Conservation (phyloP, 441 rosid species). For the Pelargonium australe region DNA sequence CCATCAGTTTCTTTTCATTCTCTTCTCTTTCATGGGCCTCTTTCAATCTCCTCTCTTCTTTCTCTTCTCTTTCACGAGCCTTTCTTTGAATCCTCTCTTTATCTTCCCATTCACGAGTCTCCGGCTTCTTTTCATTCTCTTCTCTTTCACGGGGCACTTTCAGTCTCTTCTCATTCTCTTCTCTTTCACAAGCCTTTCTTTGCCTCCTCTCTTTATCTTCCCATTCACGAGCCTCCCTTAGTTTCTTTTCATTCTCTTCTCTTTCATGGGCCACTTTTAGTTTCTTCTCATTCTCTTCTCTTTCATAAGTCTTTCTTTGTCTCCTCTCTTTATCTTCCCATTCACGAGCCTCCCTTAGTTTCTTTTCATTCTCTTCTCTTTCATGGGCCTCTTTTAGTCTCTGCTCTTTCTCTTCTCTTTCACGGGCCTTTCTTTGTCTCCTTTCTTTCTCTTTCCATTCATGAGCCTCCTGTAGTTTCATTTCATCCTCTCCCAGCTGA, state of each 20-base stretch:
- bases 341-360: conserved; percentile 34
- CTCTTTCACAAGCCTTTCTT: conserved; percentile 28
- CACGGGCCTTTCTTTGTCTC: conserved; percentile 29
- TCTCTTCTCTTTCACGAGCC: conserved; percentile 20
- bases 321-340: conserved; percentile 36
- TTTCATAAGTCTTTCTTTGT: conserved; percentile 30
- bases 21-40: neutral
- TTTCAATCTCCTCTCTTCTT: conserved; percentile 27
- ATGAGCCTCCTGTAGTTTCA: conserved; percentile 25
- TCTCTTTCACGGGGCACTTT: conserved; percentile 11
- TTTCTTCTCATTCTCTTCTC: conserved; percentile 22
- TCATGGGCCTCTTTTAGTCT: conserved; percentile 29
- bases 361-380: conserved; percentile 35
- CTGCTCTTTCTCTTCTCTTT: conserved; percentile 31
- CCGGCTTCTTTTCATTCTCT: conserved; percentile 24
- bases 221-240: conserved; percentile 35
- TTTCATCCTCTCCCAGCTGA: conserved; percentile 33
- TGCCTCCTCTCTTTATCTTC: conserved; percentile 36
- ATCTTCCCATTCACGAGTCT: too few species aligned
- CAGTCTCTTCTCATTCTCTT: conserved; percentile 31
- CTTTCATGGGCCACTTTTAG: conserved; percentile 24
- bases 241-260: conserved; percentile 22
- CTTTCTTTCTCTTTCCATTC: conserved; percentile 38
- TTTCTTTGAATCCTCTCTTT: too few species aligned
- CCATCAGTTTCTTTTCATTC: conserved; percentile 23